Conservation (phyloP, 108 stramenopile species). For the Aurantiochytrium sp. region DNA sequence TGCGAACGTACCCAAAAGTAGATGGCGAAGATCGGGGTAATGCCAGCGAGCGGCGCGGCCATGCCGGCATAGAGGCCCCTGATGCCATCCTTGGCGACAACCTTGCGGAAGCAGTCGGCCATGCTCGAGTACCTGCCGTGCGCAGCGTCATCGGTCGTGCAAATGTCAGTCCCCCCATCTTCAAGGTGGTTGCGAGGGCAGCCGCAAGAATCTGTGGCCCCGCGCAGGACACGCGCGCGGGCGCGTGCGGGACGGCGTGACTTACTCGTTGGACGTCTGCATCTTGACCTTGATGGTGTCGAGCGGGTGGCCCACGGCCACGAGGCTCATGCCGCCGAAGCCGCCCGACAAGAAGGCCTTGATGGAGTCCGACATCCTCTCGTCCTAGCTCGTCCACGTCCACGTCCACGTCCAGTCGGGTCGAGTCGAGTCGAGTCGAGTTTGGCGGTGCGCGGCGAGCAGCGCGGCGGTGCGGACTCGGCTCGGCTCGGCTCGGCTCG, state of each 20-base stretch:
- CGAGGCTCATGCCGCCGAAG: conserved; percentile 36
- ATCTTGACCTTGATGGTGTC: conserved; percentile 30
- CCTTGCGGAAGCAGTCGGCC: conserved; percentile 50
- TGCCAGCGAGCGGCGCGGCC: conserved; percentile 74
- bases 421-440: too few species aligned
- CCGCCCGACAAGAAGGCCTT: conserved; percentile 42
- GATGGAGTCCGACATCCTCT: neutral
- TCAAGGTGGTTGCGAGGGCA: too few species aligned
- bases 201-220: too few species aligned
- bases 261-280: neutral
- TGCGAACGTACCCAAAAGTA: conserved; percentile 63
- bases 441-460: too few species aligned
- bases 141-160: too few species aligned
- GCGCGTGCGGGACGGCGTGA: too few species aligned
- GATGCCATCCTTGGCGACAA: conserved; percentile 65
- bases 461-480: too few species aligned
- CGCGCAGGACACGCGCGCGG: too few species aligned
- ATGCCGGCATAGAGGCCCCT: conserved; percentile 77
- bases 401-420: too few species aligned
- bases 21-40: conserved; percentile 82
- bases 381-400: too few species aligned
- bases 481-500: too few species aligned
- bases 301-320: conserved; percentile 39
- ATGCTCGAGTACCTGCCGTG: conserved; percentile 32
- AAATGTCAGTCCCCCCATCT: too few species aligned